Base-by-base conservation (phyloP, 257 asterid species). In the Primulina huaijiensis region DNA sequence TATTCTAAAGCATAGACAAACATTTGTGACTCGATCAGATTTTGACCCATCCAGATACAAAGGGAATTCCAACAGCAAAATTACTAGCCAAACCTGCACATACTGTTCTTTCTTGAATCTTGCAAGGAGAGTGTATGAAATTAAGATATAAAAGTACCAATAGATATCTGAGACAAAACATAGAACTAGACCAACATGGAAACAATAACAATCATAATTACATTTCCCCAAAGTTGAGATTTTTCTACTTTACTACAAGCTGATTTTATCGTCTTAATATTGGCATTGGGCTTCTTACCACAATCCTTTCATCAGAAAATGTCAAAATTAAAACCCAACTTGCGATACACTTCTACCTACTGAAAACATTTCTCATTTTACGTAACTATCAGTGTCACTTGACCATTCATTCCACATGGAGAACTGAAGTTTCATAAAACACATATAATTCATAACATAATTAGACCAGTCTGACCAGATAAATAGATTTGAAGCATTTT, bases 311-410 rank as follows among this genome's bases (percentile, higher is more conserved):
- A 27, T 2, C 30, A 27, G 30, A 27, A 27, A 27, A 30, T 37
- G 62, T 14, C 4, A 35, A 33, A 59, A 62, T 74, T 20, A 17
- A n/a, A 63, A 53, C 7, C 64, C 11, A 19, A 40, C 50, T 38
- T 29, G 56, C 62, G 63, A 14, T 29, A 63, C 46, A 20, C 8
- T 68, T n/a, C 61, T 4, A 53, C 12, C 52, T 29, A 37, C 29
- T 56, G 7, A 30, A 20, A 56, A 33, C 23, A 68, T 62, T 43
- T 57, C 67, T 23, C 19, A 64, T 21, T n/a, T 23, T 20, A n/a
- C 23, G 38, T 76, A 21, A 68, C 64, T 14, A 8, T 65, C 20
- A 55, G 29, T 38, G 38, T 50, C 57, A 55, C 55, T 53, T 10
- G 25, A 56, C 30, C 27, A 53, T 16, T 29, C 27, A 53, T 16